Evolutionary conservation across 768 basidiomycete genomes (phyloP).

Genomic region (Agrocybe chaxingu): DNA sequence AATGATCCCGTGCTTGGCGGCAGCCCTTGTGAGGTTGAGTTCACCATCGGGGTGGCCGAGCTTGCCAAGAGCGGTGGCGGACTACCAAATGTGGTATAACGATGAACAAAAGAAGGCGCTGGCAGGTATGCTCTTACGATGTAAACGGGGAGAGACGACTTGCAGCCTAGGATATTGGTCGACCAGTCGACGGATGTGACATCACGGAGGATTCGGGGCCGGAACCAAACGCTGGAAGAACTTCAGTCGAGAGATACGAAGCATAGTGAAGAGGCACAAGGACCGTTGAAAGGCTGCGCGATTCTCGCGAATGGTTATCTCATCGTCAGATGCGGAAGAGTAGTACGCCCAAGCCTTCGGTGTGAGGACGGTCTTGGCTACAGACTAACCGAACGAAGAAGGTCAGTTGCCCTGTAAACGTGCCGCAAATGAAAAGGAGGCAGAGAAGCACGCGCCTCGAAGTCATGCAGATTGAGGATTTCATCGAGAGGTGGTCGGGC

Average conservation of each 20-base stretch:
- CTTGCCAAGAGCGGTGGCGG: constrained; percentile 90
- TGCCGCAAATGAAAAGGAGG: background rate
- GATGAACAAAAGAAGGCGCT: background rate
- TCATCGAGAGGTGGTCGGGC: constrained; percentile 72
- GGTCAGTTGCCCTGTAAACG: constrained; percentile 1
- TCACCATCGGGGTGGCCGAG: constrained; percentile 96
- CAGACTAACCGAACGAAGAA: constrained; percentile 42
- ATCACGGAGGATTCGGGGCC: constrained; percentile 80
- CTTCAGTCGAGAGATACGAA: constrained; percentile 6
- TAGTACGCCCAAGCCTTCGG: constrained; percentile 94
- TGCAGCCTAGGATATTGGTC: constrained; percentile 72
- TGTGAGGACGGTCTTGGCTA: constrained; percentile 76
- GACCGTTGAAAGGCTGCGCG: constrained; percentile 86
- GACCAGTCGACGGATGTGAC: constrained; percentile 83
- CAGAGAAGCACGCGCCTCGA: constrained; percentile 56
- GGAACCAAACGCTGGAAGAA: constrained; percentile 76
- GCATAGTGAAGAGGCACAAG: background rate
- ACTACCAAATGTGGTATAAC: constrained; percentile 18
- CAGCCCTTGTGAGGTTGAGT: constrained; percentile 85
- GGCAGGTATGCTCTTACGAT: constrained; percentile 43
- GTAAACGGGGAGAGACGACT: constrained; percentile 18
- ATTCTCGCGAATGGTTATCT: constrained; percentile 85
- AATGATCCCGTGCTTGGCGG: constrained; percentile 58
- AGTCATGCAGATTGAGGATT: constrained; percentile 90
- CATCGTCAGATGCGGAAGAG: constrained; percentile 89